Percentiles rank a stretch among this genome's conserved stretches.
These are phyloP conservation scores for Trametes cubensis DNA, from an alignment of 768 basidiomycete species.

Conservation along the genomic window DNA sequence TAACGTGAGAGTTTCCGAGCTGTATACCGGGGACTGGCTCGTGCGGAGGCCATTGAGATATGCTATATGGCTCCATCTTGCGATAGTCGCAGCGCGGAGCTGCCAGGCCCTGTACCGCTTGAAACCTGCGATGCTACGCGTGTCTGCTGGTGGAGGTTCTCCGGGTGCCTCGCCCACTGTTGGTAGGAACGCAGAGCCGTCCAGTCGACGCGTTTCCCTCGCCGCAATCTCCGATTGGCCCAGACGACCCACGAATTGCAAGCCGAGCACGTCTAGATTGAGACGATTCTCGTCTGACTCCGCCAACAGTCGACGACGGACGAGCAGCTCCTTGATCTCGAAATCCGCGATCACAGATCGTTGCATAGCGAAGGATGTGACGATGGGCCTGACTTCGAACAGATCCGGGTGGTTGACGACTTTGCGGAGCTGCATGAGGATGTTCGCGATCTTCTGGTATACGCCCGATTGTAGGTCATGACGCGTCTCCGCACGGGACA, in stretches of 20 bases:
- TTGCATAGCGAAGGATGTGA: conserved; percentile 73
- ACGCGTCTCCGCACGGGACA: conserved; percentile 83
- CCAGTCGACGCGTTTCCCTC: conserved; percentile 55
- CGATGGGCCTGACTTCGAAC: conserved; percentile 86
- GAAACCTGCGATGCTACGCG: conserved; percentile 75
- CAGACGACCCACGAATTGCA: conserved; percentile 63
- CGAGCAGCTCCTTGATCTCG: conserved; percentile 85
- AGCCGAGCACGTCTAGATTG: conserved; percentile 64
- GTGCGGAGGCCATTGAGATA: conserved; percentile 80
- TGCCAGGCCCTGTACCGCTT: conserved; percentile 48
- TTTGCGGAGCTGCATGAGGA: conserved; percentile 97
- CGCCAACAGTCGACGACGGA: conserved; percentile 72
- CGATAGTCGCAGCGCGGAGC: conserved; percentile 51
- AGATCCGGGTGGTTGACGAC: conserved; percentile 94
- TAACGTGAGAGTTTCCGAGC: conserved; percentile 41
- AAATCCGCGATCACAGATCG: conserved; percentile 78
- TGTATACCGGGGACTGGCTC: conserved; percentile 39
- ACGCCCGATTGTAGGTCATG: conserved; percentile 83
- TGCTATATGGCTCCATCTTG: conserved; percentile 69
- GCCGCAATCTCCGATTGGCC: conserved; percentile 55
- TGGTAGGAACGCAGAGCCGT: conserved; percentile 60
- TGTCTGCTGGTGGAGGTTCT: conserved; percentile 72
- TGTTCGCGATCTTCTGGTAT: conserved; percentile 89
- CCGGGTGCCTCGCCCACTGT: conserved; percentile 56
- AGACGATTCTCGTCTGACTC: conserved; percentile 54